phyloP scores from a whole-genome alignment of 2,329 filamentous ascomycete genomes.

The Fusarium longipes region DNA sequence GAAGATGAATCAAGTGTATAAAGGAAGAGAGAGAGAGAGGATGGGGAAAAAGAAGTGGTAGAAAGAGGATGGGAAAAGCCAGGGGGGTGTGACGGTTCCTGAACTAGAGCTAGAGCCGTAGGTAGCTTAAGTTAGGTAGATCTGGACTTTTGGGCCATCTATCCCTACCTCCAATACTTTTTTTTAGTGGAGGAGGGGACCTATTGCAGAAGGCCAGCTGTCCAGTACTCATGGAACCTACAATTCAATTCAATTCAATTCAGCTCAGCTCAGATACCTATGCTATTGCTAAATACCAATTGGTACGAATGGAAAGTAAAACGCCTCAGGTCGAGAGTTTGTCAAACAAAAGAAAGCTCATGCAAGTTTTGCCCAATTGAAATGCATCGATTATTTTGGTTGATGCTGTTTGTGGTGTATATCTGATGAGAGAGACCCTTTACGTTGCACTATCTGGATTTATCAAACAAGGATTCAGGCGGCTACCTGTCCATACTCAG shows the following conservation, averaged over 20 bases:
- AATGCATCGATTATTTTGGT: not conserved
- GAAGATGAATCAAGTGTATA: conserved; percentile 5
- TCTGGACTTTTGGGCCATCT: conserved; percentile 10
- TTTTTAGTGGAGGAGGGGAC: conserved; percentile 29
- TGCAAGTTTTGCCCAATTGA: not conserved
- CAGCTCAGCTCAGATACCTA: not conserved
- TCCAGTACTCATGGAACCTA: too few relatives aligned
- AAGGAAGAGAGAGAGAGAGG: not conserved
- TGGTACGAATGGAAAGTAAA: conserved; percentile 29
- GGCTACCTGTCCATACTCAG: not conserved
- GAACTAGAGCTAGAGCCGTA: conserved; percentile 21
- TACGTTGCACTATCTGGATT: conserved; percentile 19
- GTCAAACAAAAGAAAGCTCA: not conserved
- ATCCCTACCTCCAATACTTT: conserved; percentile 20
- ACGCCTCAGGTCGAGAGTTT: conserved; percentile 1
- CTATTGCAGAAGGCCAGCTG: conserved; percentile 41
- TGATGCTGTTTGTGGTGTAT: not conserved
- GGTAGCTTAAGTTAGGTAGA: conserved; percentile 10
- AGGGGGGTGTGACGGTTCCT: conserved; percentile 31
- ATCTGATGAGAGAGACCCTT: conserved; percentile 27
- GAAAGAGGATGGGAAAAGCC: not conserved
- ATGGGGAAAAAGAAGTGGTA: conserved; percentile 2
- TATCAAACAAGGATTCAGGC: conserved; percentile 15
- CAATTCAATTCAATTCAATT: not conserved
- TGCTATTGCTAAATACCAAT: conserved; percentile 9